Conservation (phyloP, 805 yeast species). For the Kurtzmaniella fragi region DNA sequence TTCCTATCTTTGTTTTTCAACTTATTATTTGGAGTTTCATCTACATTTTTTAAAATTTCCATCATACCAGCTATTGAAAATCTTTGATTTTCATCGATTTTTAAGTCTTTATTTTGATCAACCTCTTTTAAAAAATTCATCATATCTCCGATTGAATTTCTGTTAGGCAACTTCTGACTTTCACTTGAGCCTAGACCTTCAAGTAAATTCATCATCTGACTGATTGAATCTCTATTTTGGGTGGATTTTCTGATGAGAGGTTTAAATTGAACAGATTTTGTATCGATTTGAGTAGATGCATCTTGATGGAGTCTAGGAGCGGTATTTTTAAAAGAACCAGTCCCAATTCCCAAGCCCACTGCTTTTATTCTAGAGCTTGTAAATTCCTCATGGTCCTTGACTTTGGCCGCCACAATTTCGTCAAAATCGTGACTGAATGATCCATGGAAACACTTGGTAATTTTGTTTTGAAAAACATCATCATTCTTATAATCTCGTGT, state of each 20-base stretch:
- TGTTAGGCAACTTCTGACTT: too few species aligned
- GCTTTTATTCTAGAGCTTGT: neutral
- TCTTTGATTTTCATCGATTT: conserved; percentile 1
- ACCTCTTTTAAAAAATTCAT: too few species aligned
- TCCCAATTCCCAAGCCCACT: conserved; percentile 2
- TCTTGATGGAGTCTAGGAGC: neutral
- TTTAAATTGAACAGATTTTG: too few species aligned
- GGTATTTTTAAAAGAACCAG: conserved; percentile 1
- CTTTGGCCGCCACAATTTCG: conserved; percentile 10
- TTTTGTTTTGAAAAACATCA: conserved; percentile 6
- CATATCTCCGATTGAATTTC: too few species aligned
- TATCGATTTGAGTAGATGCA: neutral
- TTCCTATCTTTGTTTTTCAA: conserved; percentile 8
- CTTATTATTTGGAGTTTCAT: conserved; percentile 1
- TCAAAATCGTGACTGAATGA: conserved; percentile 17
- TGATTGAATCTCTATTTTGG: too few species aligned
- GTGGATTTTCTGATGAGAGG: too few species aligned
- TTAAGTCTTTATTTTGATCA: too few species aligned
- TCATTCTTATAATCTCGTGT: conserved; percentile 3
- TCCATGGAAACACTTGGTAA: conserved; percentile 17
- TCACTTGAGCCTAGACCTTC: too few species aligned
- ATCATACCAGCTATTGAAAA: conserved; percentile 11
- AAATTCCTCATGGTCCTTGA: conserved; percentile 11
- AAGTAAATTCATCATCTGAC: too few species aligned
- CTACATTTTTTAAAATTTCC: conserved; percentile 8